A percentile compares a stretch with the other conserved stretches of the same genome.
phyloP scores from a whole-genome alignment of 495 filamentous ascomycete genomes.

The Podospora pseudopauciseta region DNA sequence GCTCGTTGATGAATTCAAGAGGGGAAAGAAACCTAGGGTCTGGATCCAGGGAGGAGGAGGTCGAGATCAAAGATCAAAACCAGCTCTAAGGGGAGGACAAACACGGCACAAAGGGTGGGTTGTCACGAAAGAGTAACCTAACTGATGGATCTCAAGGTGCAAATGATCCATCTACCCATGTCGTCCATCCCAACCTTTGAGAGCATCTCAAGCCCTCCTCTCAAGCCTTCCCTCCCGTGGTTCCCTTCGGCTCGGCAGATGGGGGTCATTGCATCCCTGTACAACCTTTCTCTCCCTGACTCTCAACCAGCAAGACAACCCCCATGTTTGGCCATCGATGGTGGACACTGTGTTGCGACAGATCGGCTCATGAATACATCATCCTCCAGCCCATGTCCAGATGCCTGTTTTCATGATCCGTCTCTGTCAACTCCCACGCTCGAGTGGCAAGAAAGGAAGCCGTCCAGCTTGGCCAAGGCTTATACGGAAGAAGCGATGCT shows the following conservation, averaged over 20 bases:
- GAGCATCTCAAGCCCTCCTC: neutral
- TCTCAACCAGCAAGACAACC: neutral
- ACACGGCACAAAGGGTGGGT: too few species aligned
- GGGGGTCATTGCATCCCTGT: constrained; percentile 9
- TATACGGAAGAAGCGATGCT: neutral
- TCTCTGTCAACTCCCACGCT: neutral
- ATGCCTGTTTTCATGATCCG: neutral
- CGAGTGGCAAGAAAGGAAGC: neutral
- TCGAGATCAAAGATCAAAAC: neutral
- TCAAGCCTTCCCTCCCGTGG: neutral
- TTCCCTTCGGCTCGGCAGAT: neutral
- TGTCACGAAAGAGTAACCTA: too few species aligned
- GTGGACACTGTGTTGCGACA: neutral
- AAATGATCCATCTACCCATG: constrained; percentile 2
- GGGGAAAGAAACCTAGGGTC: neutral
- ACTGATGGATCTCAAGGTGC: neutral
- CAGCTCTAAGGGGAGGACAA: neutral
- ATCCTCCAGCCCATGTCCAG: neutral
- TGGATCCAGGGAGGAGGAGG: neutral
- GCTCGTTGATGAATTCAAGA: neutral
- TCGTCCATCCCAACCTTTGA: constrained; percentile 4
- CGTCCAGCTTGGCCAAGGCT: constrained; percentile 1
- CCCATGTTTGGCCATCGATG: neutral
- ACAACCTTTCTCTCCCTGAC: neutral
- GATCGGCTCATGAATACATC: neutral